Base-by-base conservation (phyloP, 2,329 filamentous ascomycete species). In the Aspergillus hortae region DNA sequence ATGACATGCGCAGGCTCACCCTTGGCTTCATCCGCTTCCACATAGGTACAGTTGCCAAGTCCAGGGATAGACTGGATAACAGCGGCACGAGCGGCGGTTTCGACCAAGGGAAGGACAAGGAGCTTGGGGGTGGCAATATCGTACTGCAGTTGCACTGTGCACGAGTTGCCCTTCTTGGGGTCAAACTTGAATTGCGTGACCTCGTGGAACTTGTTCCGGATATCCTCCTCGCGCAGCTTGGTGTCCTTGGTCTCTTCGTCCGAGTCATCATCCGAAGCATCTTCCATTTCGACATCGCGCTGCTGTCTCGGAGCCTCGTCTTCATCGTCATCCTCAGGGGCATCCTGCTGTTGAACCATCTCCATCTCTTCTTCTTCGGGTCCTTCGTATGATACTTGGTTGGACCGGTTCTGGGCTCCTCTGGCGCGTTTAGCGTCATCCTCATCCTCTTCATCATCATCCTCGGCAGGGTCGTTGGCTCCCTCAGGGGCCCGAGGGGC, bases 321-420 rank as follows among this genome's bases (percentile, higher is more conserved):
- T 54, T 79, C 79, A 59, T 81, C 80, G 33, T 76, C 71, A 46
- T 83, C 80, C 17, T 84, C 83, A 19, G 77, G 72, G 2, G 79
- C 77, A 64, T 87, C 80, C 52, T 81, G 79, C 48, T 77, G 76
- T 61, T 87, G 85, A 49, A 95, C 84, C 33, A 81, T 85, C 59
- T 90, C 84, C 63, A 95, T 83, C 65, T 97, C 94, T 4, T 92
- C 92, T 4, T 96, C 92, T 66, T 97, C 94, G 44, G 95, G 95
- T 32, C 87, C 89, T 36, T 90, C 92, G 61, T 96, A 97, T 12
- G 90, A 94, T 2, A 92, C 86, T 27, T 87, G 89, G 71, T 96
- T 89, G 48, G 81, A 78, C 38, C 89, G 86, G 68, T 95, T 94
- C 43, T 85, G 83, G 21, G 56, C 60, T 41, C 68, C 64, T 85